Conservation (phyloP, 495 filamentous ascomycete species). For the Xylaria intraflava region DNA sequence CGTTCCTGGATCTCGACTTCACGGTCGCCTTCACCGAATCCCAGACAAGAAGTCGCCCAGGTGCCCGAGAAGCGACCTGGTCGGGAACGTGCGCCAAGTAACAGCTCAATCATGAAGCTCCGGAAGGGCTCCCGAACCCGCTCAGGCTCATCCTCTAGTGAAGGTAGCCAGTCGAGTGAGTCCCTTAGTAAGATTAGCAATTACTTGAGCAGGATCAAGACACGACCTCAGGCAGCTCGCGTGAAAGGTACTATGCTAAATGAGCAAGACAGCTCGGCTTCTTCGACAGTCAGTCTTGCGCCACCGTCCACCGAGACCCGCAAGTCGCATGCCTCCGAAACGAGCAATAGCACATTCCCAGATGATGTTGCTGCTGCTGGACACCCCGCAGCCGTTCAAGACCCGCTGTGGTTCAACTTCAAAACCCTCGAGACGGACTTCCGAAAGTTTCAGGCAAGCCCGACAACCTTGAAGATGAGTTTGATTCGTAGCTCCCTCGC, state of each 20-base stretch:
- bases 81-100: conserved; percentile 23
- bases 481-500: conserved; percentile 71
- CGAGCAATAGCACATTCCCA: conserved; percentile 29
- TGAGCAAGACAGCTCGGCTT: conserved; percentile 32
- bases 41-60: conserved; percentile 21
- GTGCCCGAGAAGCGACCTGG: conserved; percentile 7
- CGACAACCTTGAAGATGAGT: conserved; percentile 69
- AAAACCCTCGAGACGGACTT: conserved; percentile 75
- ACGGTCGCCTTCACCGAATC: conserved; percentile 53
- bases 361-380: conserved; percentile 13
- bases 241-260: conserved; percentile 20
- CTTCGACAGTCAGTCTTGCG: conserved; percentile 32
- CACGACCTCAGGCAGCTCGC: conserved; percentile 33
- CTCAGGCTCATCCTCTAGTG: conserved; percentile 28
- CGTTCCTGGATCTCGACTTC: conserved; percentile 61
- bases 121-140: conserved; percentile 21
- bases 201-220: conserved; percentile 38
- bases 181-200: conserved; percentile 23
- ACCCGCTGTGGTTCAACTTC: conserved; percentile 87
- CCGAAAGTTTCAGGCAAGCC: conserved; percentile 68
- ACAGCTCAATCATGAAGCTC: conserved; percentile 27
- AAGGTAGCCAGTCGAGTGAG: conserved; percentile 22
- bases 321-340: conserved; percentile 25
- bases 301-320: conserved; percentile 25
- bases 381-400: conserved; percentile 43